Conservation (phyloP, 2,329 filamentous ascomycete species). For the Xylogone sp. region DNA sequence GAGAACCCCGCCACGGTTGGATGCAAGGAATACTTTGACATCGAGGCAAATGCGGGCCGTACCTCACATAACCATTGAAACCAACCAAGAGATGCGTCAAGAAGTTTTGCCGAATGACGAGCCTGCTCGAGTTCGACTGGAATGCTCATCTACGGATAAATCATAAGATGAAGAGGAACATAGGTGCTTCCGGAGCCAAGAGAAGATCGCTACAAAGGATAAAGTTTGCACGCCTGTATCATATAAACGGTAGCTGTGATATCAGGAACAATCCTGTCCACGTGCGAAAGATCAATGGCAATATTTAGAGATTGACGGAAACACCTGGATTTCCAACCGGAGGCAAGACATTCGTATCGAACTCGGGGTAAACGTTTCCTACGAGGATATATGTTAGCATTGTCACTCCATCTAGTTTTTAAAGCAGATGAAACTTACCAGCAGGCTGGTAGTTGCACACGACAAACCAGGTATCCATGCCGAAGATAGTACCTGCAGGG, state of each 20-base stretch:
- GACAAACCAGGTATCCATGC: conserved; percentile 63
- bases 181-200: conserved; percentile 17
- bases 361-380: conserved; percentile 54
- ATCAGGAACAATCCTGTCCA: background rate
- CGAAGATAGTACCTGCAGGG: conserved; percentile 38
- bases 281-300: background rate
- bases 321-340: conserved; percentile 36
- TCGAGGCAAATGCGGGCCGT: too few relatives aligned
- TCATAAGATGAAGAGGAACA: conserved; percentile 17
- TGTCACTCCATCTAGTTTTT: too few relatives aligned
- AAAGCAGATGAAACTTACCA: conserved; percentile 65
- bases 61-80: background rate
- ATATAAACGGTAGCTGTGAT: background rate
- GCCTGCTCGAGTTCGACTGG: conserved; percentile 13
- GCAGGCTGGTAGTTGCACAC: conserved; percentile 83
- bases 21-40: background rate
- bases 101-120: conserved; percentile 8
- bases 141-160: conserved; percentile 13
- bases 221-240: too few relatives aligned
- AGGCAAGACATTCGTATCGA: conserved; percentile 45
- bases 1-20: background rate
- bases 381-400: too few relatives aligned
- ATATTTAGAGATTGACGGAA: conserved; percentile 15
- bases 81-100: conserved; percentile 4
- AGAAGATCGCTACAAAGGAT: background rate